Evolutionary conservation across 345 rosid genomes (phyloP).

Genomic region (Limnanthes douglasii): DNA sequence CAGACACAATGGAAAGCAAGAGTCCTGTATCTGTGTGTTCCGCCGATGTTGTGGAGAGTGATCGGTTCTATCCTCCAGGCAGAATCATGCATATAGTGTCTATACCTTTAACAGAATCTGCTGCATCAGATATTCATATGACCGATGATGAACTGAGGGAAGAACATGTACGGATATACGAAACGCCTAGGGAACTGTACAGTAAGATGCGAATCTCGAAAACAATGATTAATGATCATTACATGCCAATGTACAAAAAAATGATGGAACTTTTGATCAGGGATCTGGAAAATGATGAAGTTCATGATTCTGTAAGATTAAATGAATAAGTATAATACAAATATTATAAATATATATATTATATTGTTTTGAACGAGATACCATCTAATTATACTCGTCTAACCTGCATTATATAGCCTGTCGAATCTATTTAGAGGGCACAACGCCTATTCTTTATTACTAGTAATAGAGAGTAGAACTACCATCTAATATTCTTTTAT

Average conservation of each 20-base stretch:
- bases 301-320: constrained; percentile 10
- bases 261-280: constrained; percentile 71
- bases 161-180: constrained; percentile 41
- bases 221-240: constrained; percentile 93
- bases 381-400: too few relatives aligned
- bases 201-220: constrained; percentile 77
- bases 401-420: too few relatives aligned
- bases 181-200: constrained; percentile 82
- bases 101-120: constrained; percentile 14
- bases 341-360: too few relatives aligned
- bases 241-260: constrained; percentile 89
- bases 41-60: constrained; percentile 37
- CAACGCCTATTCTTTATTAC: too few relatives aligned
- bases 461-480: too few relatives aligned
- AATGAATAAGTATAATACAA: constrained; percentile 5
- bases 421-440: too few relatives aligned
- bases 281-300: constrained; percentile 35
- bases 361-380: not conserved
- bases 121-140: constrained; percentile 1
- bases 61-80: constrained; percentile 78
- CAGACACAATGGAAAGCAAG: constrained; percentile 22
- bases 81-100: constrained; percentile 72
- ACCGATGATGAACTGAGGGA: constrained; percentile 5
- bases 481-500: too few relatives aligned
- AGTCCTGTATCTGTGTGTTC: constrained; percentile 16